phyloP scores from a whole-genome alignment of 768 basidiomycete species.

The Sporobolomyces pararoseus region DNA sequence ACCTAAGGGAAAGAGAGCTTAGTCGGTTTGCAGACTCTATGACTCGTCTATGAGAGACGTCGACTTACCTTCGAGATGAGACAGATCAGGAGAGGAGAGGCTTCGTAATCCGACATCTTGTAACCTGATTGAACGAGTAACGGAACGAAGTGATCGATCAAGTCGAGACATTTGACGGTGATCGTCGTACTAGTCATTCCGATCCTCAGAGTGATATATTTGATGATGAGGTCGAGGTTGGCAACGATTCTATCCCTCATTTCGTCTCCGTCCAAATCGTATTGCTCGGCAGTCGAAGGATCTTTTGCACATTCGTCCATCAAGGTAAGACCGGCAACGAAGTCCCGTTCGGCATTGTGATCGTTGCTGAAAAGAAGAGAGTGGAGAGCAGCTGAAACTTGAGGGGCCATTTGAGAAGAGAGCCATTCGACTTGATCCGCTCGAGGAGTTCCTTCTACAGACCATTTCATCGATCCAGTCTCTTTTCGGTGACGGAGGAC shows the following conservation, averaged over 20 bases:
- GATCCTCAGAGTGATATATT: conserved; percentile 84
- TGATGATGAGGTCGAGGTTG: conserved; percentile 84
- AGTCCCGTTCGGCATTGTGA: conserved; percentile 90
- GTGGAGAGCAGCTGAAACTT: conserved; percentile 70
- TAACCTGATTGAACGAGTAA: conserved; percentile 70
- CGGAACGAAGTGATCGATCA: conserved; percentile 70
- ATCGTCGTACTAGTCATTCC: conserved; percentile 89
- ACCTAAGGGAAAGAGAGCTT: conserved; percentile 61
- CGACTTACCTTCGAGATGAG: conserved; percentile 80
- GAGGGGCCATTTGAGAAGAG: conserved; percentile 85
- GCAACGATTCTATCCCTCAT: conserved; percentile 67
- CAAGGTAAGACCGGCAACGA: conserved; percentile 67
- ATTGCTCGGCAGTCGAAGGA: conserved; percentile 57
- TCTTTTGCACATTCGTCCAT: conserved; percentile 63
- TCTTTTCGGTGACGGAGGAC: conserved; percentile 40
- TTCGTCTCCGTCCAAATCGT: conserved; percentile 54
- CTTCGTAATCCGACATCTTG: conserved; percentile 80
- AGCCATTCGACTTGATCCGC: conserved; percentile 82
- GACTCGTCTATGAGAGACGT: neutral
- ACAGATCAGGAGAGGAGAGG: conserved; percentile 79
- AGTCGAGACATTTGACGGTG: conserved; percentile 79
- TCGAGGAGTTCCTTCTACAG: conserved; percentile 61
- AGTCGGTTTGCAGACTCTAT: neutral
- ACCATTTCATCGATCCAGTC: conserved; percentile 44
- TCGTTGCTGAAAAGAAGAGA: conserved; percentile 85